Percentiles rank a stretch among this genome's conserved stretches.
These are phyloP conservation scores for Amanita pseudoporphyria DNA, from an alignment of 768 basidiomycete genomes.

Conservation along the genomic window DNA sequence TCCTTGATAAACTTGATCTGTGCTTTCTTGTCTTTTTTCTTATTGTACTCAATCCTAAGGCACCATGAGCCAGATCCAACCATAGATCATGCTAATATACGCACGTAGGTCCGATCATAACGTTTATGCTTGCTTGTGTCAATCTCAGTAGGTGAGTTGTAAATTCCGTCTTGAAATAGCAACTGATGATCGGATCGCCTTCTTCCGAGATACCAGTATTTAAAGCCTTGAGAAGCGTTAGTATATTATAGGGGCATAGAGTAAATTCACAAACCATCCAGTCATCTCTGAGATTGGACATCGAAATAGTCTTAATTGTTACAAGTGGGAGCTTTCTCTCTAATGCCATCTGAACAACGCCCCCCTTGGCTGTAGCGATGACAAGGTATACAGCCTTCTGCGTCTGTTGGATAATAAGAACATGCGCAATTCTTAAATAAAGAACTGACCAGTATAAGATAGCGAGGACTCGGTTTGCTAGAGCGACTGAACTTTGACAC, in stretches of 20 bases:
- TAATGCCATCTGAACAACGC: constrained; percentile 42
- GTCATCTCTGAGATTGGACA: constrained; percentile 90
- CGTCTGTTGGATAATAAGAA: constrained; percentile 38
- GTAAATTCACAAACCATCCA: constrained; percentile 67
- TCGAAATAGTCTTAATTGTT: constrained; percentile 76
- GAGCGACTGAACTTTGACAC: constrained; percentile 82
- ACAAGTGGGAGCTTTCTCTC: constrained; percentile 88
- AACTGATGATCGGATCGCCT: constrained; percentile 88
- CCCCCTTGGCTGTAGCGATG: constrained; percentile 52
- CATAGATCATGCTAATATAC: constrained; percentile 18
- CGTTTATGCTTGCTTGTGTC: constrained; percentile 65
- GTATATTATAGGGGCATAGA: not conserved
- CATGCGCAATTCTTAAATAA: not conserved
- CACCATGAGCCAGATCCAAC: not conserved
- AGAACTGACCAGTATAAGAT: constrained; percentile 71
- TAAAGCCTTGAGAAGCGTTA: constrained; percentile 41
- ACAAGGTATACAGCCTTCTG: constrained; percentile 79
- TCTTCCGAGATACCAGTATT: constrained; percentile 79
- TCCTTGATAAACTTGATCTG: constrained; percentile 85
- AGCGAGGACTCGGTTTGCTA: constrained; percentile 87
- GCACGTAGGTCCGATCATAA: constrained; percentile 71
- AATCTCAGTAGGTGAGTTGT: constrained; percentile 71
- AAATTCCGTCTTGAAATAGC: constrained; percentile 94
- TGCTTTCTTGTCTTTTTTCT: constrained; percentile 95
- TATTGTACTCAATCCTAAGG: constrained; percentile 73